Percentiles rank a stretch among this genome's conserved stretches.
Evolutionary conservation across 2,329 filamentous ascomycete species (phyloP).

Genomic region (Colletotrichum magnum): DNA sequence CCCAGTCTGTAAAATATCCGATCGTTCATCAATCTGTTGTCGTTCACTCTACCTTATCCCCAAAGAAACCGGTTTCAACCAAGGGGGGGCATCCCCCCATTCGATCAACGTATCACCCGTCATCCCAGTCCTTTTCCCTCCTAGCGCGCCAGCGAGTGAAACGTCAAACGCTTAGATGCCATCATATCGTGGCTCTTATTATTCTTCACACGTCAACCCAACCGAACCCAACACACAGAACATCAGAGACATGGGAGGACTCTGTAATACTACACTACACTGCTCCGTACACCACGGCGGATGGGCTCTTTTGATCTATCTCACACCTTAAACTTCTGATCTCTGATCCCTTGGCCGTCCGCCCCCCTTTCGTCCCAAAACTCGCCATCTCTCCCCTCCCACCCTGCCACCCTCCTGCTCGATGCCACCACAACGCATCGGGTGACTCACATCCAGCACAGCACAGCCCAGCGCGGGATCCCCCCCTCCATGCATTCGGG

Average conservation of each 20-base stretch:
- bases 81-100: constrained; percentile 15
- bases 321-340: constrained; percentile 10
- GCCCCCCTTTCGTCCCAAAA: constrained; percentile 26
- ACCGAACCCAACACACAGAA: background rate
- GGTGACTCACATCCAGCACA: constrained; percentile 40
- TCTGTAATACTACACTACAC: background rate
- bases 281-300: background rate
- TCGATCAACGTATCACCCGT: constrained; percentile 28
- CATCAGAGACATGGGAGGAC: background rate
- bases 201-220: constrained; percentile 16
- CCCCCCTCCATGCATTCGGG: constrained; percentile 30
- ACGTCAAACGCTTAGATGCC: constrained; percentile 13
- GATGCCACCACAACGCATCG: constrained; percentile 8
- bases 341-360: constrained; percentile 25
- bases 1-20: constrained; percentile 26
- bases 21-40: constrained; percentile 33
- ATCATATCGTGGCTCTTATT: background rate
- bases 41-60: constrained; percentile 19
- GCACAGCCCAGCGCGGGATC: constrained; percentile 29
- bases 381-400: constrained; percentile 10
- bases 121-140: constrained; percentile 16
- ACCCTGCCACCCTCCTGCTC: constrained; percentile 30
- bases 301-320: background rate
- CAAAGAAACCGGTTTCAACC: constrained; percentile 32
- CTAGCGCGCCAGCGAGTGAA: constrained; percentile 17